Evolutionary conservation across 2,329 filamentous ascomycete genomes (phyloP), one percentile per base, ranked within the genome.

Genomic region (Pyrenochaeta sp.): DNA sequence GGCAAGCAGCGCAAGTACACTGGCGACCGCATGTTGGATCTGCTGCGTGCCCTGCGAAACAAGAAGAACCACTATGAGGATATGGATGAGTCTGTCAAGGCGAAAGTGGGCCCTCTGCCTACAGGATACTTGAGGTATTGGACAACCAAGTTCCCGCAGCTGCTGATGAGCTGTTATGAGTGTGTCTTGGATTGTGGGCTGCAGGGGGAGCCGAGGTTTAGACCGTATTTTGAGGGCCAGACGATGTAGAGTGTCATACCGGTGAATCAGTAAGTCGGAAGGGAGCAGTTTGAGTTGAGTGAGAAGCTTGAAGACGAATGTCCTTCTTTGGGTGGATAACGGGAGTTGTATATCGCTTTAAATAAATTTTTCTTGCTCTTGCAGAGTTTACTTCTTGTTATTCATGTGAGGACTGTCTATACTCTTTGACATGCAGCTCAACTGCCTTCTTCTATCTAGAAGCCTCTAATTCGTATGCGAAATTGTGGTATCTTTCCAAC

Each of bases 1-100:
- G 92, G 91, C 45, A 96, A 95, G 74, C 93, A 97, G 73, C 84
- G 93, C 63, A 96, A 96, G 72, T 99, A 99, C 72, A 94, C 88
- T 0, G 92, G 92, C 0, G 81, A 83, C 1, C 83, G 85, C 32
- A 82, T 99, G 66, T 74, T 99, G 41, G 94, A 99, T 72, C 78
- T 99, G 15, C 75, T 99, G 14, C 83, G 94, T 2, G 94, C 93
- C 1, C 76, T 99, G 42, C 81, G 94, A 17, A 99, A 99, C 74
- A 99, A 99, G 81, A 89, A 89, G 61, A 96, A 97, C 54, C 94
- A 99, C 67, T 99, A 96, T 68, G 92, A 96, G 64, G 94, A 99
- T 69, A 93, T 99, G 89, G 82, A 89, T 6, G 88, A 92, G 10
- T 75, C 84, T 35, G 81, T 96, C 51, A 93, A 87, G 72, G 77